Base-by-base conservation (phyloP, 1,284 basidiomycete species). In the Rhodotorula sp. region DNA sequence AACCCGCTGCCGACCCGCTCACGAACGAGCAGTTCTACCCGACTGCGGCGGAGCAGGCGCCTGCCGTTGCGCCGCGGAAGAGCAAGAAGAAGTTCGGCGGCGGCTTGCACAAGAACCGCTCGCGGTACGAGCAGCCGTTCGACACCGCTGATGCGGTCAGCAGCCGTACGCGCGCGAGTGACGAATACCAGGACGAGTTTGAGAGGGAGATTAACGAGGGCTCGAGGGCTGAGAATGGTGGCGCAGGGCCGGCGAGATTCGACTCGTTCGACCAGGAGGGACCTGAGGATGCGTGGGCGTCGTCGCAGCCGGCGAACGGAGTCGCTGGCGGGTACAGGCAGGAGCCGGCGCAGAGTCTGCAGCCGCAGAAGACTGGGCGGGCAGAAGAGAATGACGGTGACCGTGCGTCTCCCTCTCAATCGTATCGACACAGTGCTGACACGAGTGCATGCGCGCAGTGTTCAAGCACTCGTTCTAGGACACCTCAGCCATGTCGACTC, bases 121-220 rank as follows among this genome's bases (percentile, higher is more conserved):
- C 60, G 6, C 63, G 73, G 37, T 73, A 75, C 67, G 68, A 68
- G 55, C 64, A 65, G 46, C 64, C 64, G 44, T 67, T 67, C 51
- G 62, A 70, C 50, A 60, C 59, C n/a, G 51, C 46, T 47, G 61
- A 66, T 28, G 60, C 60, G 55, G 10, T 30, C n/a, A 53, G 51
- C 37, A 64, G 52, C n/a, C 59, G 64, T 11, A 65, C 67, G 9
- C 58, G 55, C 15, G 47, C 55, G 50, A 57, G 64, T 37, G 70
- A 69, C 52, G 66, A 62, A 34, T 75, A 60, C 65, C 67, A 73
- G 61, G 73, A 73, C 61, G 73, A 73, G 9, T 75, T 70, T 53
- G 73, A 75, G 63, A 53, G 71, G 51, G 73, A 75, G 58, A 70
- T 75, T 65, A 75, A 75, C 51, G 59, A 59, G 52, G 69, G 59